Evolutionary conservation across 306 rosid genomes (phyloP).

Genomic region (Cucumis melo): DNA sequence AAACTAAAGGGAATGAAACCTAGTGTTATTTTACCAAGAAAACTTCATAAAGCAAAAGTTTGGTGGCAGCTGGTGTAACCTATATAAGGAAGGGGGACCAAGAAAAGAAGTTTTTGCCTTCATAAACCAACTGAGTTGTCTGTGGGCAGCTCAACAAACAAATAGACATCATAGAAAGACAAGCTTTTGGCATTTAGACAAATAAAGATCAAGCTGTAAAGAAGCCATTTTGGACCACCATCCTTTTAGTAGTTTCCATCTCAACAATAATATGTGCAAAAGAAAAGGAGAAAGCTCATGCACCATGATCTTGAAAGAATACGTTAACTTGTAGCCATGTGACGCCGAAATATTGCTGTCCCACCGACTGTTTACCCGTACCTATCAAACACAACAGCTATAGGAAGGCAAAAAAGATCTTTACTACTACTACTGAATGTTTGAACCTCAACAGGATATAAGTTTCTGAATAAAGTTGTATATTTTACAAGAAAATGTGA

Average conservation of each 20-base stretch:
- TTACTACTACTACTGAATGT: constrained; percentile 1
- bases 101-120: constrained; percentile 26
- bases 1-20: not conserved
- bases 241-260: constrained; percentile 23
- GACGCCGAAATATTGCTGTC: constrained; percentile 36
- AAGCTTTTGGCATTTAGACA: constrained; percentile 21
- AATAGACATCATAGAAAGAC: constrained; percentile 25
- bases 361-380: constrained; percentile 30
- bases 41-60: not conserved
- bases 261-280: constrained; percentile 33
- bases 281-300: constrained; percentile 27
- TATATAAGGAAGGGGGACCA: constrained; percentile 15
- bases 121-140: constrained; percentile 24
- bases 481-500: not conserved
- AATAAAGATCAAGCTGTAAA: constrained; percentile 23
- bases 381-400: constrained; percentile 21
- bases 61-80: constrained; percentile 8
- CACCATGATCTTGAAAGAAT: constrained; percentile 46
- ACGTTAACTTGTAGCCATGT: constrained; percentile 37
- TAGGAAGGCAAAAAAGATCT: constrained; percentile 25
- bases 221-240: constrained; percentile 38
- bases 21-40: not conserved
- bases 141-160: constrained; percentile 24
- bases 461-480: not conserved
- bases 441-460: constrained; percentile 3